These are phyloP conservation scores for Podochytrium sp. DNA, from an alignment of 192 early-diverging fungal species.

Conservation along the genomic window DNA sequence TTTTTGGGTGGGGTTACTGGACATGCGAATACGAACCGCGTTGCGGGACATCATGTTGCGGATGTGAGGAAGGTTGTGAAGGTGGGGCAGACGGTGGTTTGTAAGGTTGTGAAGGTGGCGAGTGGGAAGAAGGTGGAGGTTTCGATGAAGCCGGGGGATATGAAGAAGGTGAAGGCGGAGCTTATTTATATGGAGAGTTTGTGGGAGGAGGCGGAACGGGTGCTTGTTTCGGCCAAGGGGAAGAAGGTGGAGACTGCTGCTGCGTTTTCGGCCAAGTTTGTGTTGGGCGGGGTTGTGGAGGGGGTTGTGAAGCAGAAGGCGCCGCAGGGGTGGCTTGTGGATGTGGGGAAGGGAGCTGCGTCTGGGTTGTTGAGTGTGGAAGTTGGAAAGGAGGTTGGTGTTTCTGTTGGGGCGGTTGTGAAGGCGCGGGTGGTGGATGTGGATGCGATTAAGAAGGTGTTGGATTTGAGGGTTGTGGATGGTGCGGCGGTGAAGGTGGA, in stretches of 20 bases:
- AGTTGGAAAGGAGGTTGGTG: constrained; percentile 35
- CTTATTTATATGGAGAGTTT: constrained; percentile 30
- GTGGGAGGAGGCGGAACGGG: constrained; percentile 32
- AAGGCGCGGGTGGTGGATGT: constrained; percentile 70
- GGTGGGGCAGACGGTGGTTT: neutral
- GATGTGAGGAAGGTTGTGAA: neutral
- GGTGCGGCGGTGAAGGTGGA: neutral
- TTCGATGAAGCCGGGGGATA: neutral
- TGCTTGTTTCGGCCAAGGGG: neutral
- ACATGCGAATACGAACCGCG: constrained; percentile 48
- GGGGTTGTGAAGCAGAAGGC: constrained; percentile 54
- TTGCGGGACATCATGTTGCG: neutral
- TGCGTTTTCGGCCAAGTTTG: constrained; percentile 21
- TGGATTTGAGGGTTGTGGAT: constrained; percentile 56
- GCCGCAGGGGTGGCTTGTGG: constrained; percentile 61
- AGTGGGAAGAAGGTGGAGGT: neutral
- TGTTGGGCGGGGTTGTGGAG: constrained; percentile 53
- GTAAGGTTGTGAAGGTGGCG: constrained; percentile 1
- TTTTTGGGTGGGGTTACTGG: constrained; percentile 63
- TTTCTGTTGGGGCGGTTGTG: constrained; percentile 52
- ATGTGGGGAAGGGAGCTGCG: constrained; percentile 43
- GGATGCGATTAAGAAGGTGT: constrained; percentile 63
- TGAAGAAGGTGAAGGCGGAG: neutral
- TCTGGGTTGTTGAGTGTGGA: constrained; percentile 65
- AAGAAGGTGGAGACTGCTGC: neutral